A percentile compares a stretch with the other conserved stretches of the same genome.
These are phyloP conservation scores for Chimonanthus praecox DNA, from an alignment of 164 flowering plant species.

Conservation along the genomic window DNA sequence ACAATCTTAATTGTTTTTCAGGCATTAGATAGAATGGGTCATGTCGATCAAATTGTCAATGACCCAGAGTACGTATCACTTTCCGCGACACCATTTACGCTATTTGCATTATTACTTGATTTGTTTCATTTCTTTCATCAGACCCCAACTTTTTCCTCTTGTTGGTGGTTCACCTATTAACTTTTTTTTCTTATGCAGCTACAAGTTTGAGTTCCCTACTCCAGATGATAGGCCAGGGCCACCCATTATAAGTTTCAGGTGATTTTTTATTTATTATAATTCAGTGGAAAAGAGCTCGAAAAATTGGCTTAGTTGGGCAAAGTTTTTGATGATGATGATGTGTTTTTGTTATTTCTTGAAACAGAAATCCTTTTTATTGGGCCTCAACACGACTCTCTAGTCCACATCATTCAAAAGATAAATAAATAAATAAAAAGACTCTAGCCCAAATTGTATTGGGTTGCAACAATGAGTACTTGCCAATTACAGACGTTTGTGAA, in stretches of 20 bases:
- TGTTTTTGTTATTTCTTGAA: not conserved
- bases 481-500: too few species aligned
- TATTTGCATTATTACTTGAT: not conserved
- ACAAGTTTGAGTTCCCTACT: conserved; percentile 96
- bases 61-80: conserved; percentile 80
- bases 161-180: not conserved
- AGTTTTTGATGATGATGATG: too few species aligned
- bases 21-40: conserved; percentile 89
- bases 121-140: not conserved
- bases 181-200: conserved; percentile 45
- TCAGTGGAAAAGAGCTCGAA: too few species aligned
- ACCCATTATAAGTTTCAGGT: conserved; percentile 99
- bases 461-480: too few species aligned
- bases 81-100: not conserved
- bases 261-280: too few species aligned
- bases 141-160: not conserved
- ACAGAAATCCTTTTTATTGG: not conserved
- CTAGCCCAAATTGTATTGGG: too few species aligned
- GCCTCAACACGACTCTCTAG: too few species aligned
- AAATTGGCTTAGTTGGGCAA: too few species aligned
- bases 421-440: too few species aligned
- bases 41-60: conserved; percentile 82
- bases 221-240: conserved; percentile 96
- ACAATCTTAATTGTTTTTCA: conserved; percentile 17
- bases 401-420: too few species aligned